Evolutionary conservation across 768 basidiomycete species (phyloP), one percentile per base, ranked within the genome.

Genomic region (Coprinopsis cinerea): DNA sequence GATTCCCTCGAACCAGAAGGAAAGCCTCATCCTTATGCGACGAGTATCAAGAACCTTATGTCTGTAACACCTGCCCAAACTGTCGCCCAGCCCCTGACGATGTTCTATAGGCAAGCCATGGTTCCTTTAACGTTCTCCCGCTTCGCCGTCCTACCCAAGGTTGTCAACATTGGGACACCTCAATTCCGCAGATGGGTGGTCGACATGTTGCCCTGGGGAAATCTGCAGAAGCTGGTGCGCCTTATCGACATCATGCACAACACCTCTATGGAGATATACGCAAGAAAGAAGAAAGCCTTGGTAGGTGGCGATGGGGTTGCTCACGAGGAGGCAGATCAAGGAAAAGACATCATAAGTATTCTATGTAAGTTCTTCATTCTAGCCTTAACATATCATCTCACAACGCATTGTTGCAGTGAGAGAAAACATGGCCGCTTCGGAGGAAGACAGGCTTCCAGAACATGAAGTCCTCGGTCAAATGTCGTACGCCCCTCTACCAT

Each of bases 271-370:
- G 57, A 66, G 7, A 68, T 78, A 4, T 67, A 67, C 27, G 48
- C 60, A 17, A 54, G 57, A 17, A 75, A 75, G 61, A 71, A 69
- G 51, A 53, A 52, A 23, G 63, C 68, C 4, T 48, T 74, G 6
- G 66, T 61, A 1, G 11, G 18, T 11, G 36, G 36, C 17, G 36
- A 17, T 18, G 59, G 27, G 67, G 69, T 15, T 68, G 71, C 67
- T 32, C 59, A 63, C 9, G 66, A 71, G 14, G 60, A 28, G 30
- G 40, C 10, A 5, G 61, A 66, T 37, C 73, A 72, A 40, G 30
- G 30, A 13, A 73, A 67, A 44, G 76, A 77, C 55, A 64, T 79
- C 13, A 64, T 77, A 53, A 77, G 72, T 52, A 64, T 75, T 23
- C 58, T 77, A 17, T 53, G 77, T 78, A 54, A 28, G 73, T 53